Evolutionary conservation across 495 filamentous ascomycete species (phyloP).

Genomic region (Bacidia gigantensis): DNA sequence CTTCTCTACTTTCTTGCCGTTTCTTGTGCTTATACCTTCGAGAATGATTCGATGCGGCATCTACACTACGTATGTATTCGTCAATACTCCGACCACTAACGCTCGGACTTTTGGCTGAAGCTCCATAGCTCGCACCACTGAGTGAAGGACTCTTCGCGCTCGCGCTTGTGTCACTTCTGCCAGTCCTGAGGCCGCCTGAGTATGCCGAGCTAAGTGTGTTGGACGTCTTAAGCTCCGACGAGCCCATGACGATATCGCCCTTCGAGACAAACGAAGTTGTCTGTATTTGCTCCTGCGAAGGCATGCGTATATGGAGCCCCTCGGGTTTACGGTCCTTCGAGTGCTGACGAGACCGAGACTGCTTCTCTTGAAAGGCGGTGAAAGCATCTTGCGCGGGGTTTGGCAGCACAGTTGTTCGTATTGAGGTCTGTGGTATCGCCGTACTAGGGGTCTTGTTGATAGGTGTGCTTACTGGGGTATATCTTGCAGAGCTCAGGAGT

Average conservation of each 20-base stretch:
- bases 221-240: conserved; percentile 14
- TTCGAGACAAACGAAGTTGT: conserved; percentile 9
- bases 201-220: conserved; percentile 10
- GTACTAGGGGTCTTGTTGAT: conserved; percentile 35
- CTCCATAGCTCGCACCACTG: conserved; percentile 31
- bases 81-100: conserved; percentile 56
- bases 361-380: conserved; percentile 42
- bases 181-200: conserved; percentile 15
- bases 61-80: conserved; percentile 77
- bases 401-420: conserved; percentile 40
- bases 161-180: conserved; percentile 6
- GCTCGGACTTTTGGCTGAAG: conserved; percentile 37
- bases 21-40: conserved; percentile 31
- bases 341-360: conserved; percentile 47
- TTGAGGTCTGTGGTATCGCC: conserved; percentile 32
- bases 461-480: conserved; percentile 31
- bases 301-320: conserved; percentile 61
- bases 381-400: conserved; percentile 44
- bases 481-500: conserved; percentile 38
- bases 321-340: conserved; percentile 72
- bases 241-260: conserved; percentile 6
- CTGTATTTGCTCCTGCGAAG: conserved; percentile 35
- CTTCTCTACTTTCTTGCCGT: conserved; percentile 44
- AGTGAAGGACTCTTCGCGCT: conserved; percentile 30
- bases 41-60: conserved; percentile 54